Base-by-base conservation (phyloP, 1,139 yeast species). In the Pichia cactophila region DNA sequence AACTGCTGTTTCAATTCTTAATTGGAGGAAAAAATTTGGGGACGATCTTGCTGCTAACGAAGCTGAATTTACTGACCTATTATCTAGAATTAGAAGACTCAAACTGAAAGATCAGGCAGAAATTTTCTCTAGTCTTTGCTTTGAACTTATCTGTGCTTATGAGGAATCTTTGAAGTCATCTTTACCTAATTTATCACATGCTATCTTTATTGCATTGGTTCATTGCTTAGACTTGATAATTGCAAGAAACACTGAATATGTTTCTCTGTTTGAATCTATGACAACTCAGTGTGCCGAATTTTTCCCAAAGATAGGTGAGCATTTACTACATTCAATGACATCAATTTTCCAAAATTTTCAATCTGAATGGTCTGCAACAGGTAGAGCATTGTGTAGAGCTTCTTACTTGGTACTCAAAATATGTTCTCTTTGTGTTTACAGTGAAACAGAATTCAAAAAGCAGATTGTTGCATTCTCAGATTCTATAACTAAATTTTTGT, bases 191-290 rank as follows among this genome's bases (percentile, higher is more conserved):
- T 54, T 71, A 39, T 59, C 60, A 47, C 50, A 56, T 4, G 61
- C 70, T 5, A 59, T 69, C 9, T 82, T 82, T 62, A 78, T 77
- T 57, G 76, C 84, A 2, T 70, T 80, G 43, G 75, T 81, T 41
- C 83, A 80, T 56, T 67, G 81, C 51, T 64, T 83, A 42, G 87
- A 83, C 63, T 72, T 80, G 42, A 72, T 81, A n/a, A 70, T 82
- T 57, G 86, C 85, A 8, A 77, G 81, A 61, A 83, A 81, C 60
- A 83, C 80, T 52, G 85, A 80, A 58, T 80, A 80, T 63, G 69
- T 76, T 43, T 76, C 77, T 54, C 61, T 81, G 60, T 71, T 81
- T 56, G 80, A 80, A 45, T 69, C 71, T 20, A 81, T 80, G 56
- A 60, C 74, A 41, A 39, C 45, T 8, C 45, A 56, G 12, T 45